Conservation (phyloP, 352 stramenopile species). For the Pythium insidiosum region DNA sequence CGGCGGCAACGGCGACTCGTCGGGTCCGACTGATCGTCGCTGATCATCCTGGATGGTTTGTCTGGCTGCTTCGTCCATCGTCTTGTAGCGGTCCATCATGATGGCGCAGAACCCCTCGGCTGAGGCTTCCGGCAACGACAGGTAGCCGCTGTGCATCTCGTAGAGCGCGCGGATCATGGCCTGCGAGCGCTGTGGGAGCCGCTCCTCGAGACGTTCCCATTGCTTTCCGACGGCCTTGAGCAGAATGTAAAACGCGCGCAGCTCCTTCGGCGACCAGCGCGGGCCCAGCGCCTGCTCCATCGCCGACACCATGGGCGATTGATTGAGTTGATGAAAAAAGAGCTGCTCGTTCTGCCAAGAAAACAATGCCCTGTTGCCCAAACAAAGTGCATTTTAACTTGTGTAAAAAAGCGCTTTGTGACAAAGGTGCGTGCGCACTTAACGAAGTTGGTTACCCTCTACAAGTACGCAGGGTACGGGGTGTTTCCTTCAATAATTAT, state of each 20-base stretch:
- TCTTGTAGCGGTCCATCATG: constrained; percentile 62
- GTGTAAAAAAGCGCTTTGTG: too few species aligned
- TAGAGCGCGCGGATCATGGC: constrained; percentile 58
- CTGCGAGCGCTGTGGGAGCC: constrained; percentile 34
- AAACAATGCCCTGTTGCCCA: too few species aligned
- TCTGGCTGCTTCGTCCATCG: constrained; percentile 15
- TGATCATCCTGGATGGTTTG: too few species aligned
- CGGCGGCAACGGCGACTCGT: background rate
- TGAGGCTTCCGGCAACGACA: constrained; percentile 58
- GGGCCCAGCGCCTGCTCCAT: constrained; percentile 22
- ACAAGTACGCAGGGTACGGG: too few species aligned
- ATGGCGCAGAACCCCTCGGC: constrained; percentile 65
- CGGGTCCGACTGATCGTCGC: too few species aligned
- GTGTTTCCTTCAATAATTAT: too few species aligned
- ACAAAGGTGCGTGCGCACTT: too few species aligned
- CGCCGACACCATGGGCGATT: constrained; percentile 2
- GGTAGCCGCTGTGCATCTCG: constrained; percentile 59
- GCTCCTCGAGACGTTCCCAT: constrained; percentile 42
- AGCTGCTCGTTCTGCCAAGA: too few species aligned
- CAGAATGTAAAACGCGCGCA: constrained; percentile 62
- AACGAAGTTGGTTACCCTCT: too few species aligned
- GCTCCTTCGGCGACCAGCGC: constrained; percentile 52
- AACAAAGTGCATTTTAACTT: too few species aligned
- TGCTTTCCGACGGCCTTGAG: constrained; percentile 37
- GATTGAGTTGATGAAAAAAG: too few species aligned